Evolutionary conservation across 805 yeast species (phyloP).

Genomic region (Debaryomyces tyrocola): DNA sequence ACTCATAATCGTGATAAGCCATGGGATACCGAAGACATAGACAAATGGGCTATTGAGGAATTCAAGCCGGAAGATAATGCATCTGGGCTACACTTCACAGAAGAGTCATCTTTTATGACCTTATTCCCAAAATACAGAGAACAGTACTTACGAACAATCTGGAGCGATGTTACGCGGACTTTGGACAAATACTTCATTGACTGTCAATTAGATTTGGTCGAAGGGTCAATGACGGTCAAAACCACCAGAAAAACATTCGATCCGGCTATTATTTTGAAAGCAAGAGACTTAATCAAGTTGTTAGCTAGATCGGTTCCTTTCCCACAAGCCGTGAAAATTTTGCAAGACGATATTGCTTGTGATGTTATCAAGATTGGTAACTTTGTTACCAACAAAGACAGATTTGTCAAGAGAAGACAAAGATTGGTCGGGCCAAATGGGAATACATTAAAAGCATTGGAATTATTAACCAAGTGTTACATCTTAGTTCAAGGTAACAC

Average conservation of each 20-base stretch:
- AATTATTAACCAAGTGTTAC: slow-evolving; percentile 91
- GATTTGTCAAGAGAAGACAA: slow-evolving; percentile 94
- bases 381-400: slow-evolving; percentile 83
- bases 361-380: slow-evolving; percentile 95
- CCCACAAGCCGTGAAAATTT: slow-evolving; percentile 90
- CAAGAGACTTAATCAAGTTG: slow-evolving; percentile 90
- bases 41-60: slow-evolving; percentile 88
- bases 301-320: slow-evolving; percentile 95
- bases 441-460: slow-evolving; percentile 93
- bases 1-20: slow-evolving; percentile 95
- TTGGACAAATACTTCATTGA: slow-evolving; percentile 71
- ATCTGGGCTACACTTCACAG: slow-evolving; percentile 87
- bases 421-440: slow-evolving; percentile 96
- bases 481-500: slow-evolving; percentile 97
- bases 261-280: slow-evolving; percentile 90
- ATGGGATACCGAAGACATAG: slow-evolving; percentile 95
- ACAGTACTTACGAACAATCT: slow-evolving; percentile 78
- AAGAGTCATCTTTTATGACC: slow-evolving; percentile 93
- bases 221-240: slow-evolving; percentile 95
- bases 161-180: slow-evolving; percentile 90
- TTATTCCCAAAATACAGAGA: slow-evolving; percentile 97
- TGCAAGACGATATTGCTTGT: slow-evolving; percentile 91
- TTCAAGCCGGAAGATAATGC: slow-evolving; percentile 88
- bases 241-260: slow-evolving; percentile 95
- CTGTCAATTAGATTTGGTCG: slow-evolving; percentile 87